A percentile compares a stretch with the other conserved stretches of the same genome.
These are phyloP conservation scores for Coemansia sp. DNA, from an alignment of 192 early-diverging fungal species.

Conservation along the genomic window DNA sequence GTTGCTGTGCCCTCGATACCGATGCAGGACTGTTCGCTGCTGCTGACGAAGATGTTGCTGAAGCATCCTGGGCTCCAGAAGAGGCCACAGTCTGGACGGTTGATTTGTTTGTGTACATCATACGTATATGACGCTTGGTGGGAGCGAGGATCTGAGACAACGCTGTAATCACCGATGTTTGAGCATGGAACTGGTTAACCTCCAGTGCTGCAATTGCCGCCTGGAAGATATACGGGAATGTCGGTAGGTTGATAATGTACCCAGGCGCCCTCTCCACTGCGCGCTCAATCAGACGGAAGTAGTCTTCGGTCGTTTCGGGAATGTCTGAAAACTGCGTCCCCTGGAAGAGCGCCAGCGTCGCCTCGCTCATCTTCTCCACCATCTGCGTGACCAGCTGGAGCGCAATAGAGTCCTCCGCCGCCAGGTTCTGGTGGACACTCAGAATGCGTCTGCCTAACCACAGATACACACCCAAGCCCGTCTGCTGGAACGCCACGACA, in stretches of 20 bases:
- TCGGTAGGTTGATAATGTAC: conserved; percentile 19
- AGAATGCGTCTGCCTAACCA: conserved; percentile 78
- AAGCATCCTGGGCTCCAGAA: background rate
- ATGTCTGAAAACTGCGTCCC: conserved; percentile 37
- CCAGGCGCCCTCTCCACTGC: conserved; percentile 38
- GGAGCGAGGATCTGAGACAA: conserved; percentile 49
- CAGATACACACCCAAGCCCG: conserved; percentile 68
- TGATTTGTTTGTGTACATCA: conserved; percentile 21
- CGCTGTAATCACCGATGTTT: conserved; percentile 29
- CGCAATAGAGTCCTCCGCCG: conserved; percentile 30
- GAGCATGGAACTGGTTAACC: conserved; percentile 46
- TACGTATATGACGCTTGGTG: conserved; percentile 46
- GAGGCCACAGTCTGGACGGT: conserved; percentile 6
- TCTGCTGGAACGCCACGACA: conserved; percentile 68
- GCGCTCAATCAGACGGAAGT: conserved; percentile 44
- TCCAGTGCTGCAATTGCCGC: conserved; percentile 42
- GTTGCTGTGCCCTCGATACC: conserved; percentile 14
- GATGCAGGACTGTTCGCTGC: background rate
- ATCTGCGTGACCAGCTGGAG: conserved; percentile 58
- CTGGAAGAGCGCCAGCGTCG: conserved; percentile 66
- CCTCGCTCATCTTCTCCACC: conserved; percentile 64
- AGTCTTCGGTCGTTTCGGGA: conserved; percentile 51
- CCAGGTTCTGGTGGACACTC: conserved; percentile 62
- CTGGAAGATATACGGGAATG: conserved; percentile 36
- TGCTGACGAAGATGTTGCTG: background rate